Evolutionary conservation across 352 stramenopile species (phyloP).

Genomic region (Pythium aquatile): DNA sequence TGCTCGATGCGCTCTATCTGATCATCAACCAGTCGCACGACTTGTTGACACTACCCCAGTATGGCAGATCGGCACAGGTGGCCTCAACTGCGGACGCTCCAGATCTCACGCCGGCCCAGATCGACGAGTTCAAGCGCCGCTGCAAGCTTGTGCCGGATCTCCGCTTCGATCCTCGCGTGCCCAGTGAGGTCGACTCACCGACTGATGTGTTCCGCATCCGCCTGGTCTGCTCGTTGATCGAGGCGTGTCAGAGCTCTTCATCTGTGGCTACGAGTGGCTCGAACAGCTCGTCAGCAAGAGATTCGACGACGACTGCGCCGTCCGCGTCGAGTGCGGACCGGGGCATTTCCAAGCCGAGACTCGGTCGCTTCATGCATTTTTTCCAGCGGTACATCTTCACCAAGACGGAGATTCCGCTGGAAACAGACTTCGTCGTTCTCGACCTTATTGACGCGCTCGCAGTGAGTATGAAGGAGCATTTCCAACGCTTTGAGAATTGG

Average conservation of each 20-base stretch:
- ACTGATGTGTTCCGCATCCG: slow-evolving; percentile 93
- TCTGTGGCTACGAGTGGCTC: background rate
- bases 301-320: background rate
- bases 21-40: slow-evolving; percentile 96
- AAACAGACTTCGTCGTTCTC: slow-evolving; percentile 91
- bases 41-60: slow-evolving; percentile 72
- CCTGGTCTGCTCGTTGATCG: slow-evolving; percentile 92
- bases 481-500: slow-evolving; percentile 72
- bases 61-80: slow-evolving; percentile 24
- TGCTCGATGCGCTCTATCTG: slow-evolving; percentile 94
- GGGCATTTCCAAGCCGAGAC: slow-evolving; percentile 75
- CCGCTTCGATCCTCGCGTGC: slow-evolving; percentile 86
- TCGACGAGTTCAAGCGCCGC: slow-evolving; percentile 61
- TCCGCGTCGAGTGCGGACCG: slow-evolving; percentile 58
- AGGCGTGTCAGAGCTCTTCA: slow-evolving; percentile 66
- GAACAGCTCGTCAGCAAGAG: background rate
- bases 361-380: slow-evolving; percentile 90
- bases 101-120: slow-evolving; percentile 30
- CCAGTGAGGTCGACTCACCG: slow-evolving; percentile 87
- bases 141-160: slow-evolving; percentile 74
- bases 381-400: slow-evolving; percentile 97
- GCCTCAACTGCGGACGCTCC: slow-evolving; percentile 9
- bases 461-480: slow-evolving; percentile 58
- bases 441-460: slow-evolving; percentile 77
- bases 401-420: slow-evolving; percentile 92